A percentile compares a stretch with the other conserved stretches of the same genome.
phyloP scores from a whole-genome alignment of 2,329 filamentous ascomycete species.

The Colletotrichum cuscutae region DNA sequence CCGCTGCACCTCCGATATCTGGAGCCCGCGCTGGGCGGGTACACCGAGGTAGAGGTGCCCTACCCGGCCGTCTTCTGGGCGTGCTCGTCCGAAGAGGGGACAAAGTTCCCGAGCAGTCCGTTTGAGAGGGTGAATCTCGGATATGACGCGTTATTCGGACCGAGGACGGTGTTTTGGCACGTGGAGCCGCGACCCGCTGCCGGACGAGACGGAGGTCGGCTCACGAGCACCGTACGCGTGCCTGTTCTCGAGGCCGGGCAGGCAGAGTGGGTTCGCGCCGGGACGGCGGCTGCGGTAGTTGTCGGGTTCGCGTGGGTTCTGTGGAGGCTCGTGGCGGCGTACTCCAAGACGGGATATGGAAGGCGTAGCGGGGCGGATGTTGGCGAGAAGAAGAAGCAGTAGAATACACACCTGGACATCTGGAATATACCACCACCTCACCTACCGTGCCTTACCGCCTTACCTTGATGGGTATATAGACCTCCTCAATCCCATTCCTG shows the following conservation, averaged over 20 bases:
- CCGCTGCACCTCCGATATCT: constrained; percentile 91
- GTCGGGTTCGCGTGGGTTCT: constrained; percentile 77
- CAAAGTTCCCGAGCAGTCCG: constrained; percentile 79
- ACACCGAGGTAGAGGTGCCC: constrained; percentile 69
- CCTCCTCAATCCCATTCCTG: too few species aligned
- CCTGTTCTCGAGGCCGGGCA: constrained; percentile 71
- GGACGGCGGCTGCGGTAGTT: constrained; percentile 68
- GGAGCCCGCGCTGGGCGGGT: constrained; percentile 66
- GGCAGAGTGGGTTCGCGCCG: constrained; percentile 57
- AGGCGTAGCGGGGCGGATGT: neutral
- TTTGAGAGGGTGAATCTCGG: constrained; percentile 89
- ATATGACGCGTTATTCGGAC: constrained; percentile 83
- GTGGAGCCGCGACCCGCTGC: constrained; percentile 61
- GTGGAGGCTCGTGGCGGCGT: constrained; percentile 63
- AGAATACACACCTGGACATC: neutral
- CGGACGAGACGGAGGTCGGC: constrained; percentile 39
- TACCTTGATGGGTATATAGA: too few species aligned
- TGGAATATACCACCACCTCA: too few species aligned
- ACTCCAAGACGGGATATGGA: constrained; percentile 46
- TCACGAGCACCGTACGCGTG: constrained; percentile 68
- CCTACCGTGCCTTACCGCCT: too few species aligned
- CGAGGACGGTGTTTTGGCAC: constrained; percentile 86
- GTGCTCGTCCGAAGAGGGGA: constrained; percentile 73
- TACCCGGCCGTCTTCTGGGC: constrained; percentile 93
- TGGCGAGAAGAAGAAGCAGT: constrained; percentile 33